phyloP scores from a whole-genome alignment of 768 basidiomycete species.

The Leccinum disarticulatum region DNA sequence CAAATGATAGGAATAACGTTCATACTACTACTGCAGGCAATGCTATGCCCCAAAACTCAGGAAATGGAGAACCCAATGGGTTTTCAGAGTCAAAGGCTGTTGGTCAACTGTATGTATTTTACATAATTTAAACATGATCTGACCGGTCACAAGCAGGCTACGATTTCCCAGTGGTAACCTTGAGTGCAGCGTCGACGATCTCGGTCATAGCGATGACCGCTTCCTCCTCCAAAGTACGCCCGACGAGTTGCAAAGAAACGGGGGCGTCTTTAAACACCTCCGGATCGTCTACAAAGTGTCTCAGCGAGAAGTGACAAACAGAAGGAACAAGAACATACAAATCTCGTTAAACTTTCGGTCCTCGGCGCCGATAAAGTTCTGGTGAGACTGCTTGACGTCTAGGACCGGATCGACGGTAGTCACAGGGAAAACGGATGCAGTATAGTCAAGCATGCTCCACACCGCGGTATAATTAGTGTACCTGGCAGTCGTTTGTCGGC shows the following conservation, averaged over 20 bases:
- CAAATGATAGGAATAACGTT: too few relatives aligned
- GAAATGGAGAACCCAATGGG: too few relatives aligned
- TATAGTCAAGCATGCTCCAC: conserved; percentile 70
- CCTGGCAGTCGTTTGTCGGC: conserved; percentile 31
- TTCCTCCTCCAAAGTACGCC: conserved; percentile 72
- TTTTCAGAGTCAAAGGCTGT: too few relatives aligned
- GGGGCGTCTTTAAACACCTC: conserved; percentile 56
- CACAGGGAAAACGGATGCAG: conserved; percentile 63
- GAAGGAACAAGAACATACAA: conserved; percentile 42
- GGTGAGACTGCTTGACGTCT: conserved; percentile 46
- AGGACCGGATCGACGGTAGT: conserved; percentile 53
- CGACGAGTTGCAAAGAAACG: conserved; percentile 65
- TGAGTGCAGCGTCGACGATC: conserved; percentile 58
- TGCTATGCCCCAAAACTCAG: too few relatives aligned
- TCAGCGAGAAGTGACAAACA: neutral
- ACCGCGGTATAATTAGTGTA: conserved; percentile 54
- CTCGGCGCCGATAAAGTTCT: conserved; percentile 43
- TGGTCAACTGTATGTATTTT: neutral
- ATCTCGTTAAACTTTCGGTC: conserved; percentile 53
- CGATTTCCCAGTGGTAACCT: conserved; percentile 10
- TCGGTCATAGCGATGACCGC: conserved; percentile 69
- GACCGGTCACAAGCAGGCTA: neutral
- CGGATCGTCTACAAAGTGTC: conserved; percentile 50
- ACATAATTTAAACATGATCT: neutral
- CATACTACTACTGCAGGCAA: too few relatives aligned